Conservation (phyloP, 2,329 filamentous ascomycete species). For the Arthroderma sp. region DNA sequence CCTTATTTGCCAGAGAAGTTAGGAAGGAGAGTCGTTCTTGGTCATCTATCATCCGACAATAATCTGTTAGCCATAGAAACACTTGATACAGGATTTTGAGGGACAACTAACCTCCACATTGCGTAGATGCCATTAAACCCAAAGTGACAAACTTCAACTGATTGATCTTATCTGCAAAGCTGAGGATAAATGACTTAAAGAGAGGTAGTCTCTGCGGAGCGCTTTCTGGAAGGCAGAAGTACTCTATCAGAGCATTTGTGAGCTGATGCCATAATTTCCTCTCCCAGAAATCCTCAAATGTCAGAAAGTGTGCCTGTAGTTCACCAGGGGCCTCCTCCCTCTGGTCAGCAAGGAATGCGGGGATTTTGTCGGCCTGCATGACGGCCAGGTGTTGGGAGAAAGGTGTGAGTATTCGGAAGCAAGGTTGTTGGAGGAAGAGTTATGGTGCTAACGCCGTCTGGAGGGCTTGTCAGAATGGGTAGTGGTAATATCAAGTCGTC, state of each 20-base stretch:
- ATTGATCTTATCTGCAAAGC: constrained; percentile 97
- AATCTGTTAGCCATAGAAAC: neutral
- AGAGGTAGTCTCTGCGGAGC: constrained; percentile 72
- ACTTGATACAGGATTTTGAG: neutral
- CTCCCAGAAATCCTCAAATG: constrained; percentile 96
- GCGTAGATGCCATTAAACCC: constrained; percentile 71
- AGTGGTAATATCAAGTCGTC: no score
- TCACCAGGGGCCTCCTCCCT: constrained; percentile 77
- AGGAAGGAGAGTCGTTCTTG: constrained; percentile 77
- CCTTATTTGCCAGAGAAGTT: constrained; percentile 67
- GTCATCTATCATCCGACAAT: constrained; percentile 30
- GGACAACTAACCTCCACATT: constrained; percentile 41
- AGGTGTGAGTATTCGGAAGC: neutral
- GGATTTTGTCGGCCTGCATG: constrained; percentile 80
- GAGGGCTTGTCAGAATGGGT: no score
- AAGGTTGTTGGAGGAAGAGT: neutral
- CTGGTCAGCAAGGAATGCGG: constrained; percentile 84
- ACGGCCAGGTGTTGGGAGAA: constrained; percentile 9
- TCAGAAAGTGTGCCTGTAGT: constrained; percentile 73
- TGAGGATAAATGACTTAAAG: constrained; percentile 89
- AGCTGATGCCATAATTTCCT: constrained; percentile 98
- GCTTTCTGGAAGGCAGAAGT: constrained; percentile 74
- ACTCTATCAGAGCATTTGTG: constrained; percentile 73
- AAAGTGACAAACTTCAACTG: constrained; percentile 92
- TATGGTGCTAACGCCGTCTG: no score